Evolutionary conservation across 192 early-diverging fungal species (phyloP), one percentile per base, ranked within the genome.

Genomic region (Piromyces finnis): DNA sequence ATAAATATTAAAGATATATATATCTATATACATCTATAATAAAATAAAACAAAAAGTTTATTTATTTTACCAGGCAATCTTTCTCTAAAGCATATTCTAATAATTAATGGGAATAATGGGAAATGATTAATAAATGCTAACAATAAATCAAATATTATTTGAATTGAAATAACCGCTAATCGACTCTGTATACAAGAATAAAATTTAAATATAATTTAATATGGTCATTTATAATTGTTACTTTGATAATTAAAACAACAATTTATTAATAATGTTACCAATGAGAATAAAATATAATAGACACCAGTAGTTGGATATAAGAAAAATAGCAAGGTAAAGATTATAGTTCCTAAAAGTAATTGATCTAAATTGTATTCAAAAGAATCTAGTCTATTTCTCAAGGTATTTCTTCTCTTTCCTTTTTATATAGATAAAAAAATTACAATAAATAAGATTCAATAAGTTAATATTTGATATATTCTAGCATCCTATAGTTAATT

Each of bases 331-430:
- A 99, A 83, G 0, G 95, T 95, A 82, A 99, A 97, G 11, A 98
- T 82, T 29, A 97, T 94, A 0, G 98, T 96, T 0, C 98, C 97
- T 15, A 98, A 85, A 16, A 99, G 86, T 26, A 98, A 87, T 85
- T 99, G 98, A 81, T 98, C 98, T 28, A 98, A 81, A 82, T 92
- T 94, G 84, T 96, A 99, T 84, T 97, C 96, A 79, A 94, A 94
- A 14, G 91, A 90, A 84, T 99, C 98, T 28, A 96, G 93, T 30
- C 98, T 90, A 77, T 95, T 92, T n/a, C 96, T 87, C 27, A 98
- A 84, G 11, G 92, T 91, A 81, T 99, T 99, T 32, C 88, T 82
- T 82, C 92, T 94, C 79, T 93, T 94, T 77, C 94, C 92, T 92
- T 83, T 29, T 29, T n/a, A n/a, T n/a, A n/a, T n/a, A n/a, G n/a